These are phyloP conservation scores for Phoenix dactylifera DNA, from an alignment of 176 grass and related monocot species.

Conservation along the genomic window DNA sequence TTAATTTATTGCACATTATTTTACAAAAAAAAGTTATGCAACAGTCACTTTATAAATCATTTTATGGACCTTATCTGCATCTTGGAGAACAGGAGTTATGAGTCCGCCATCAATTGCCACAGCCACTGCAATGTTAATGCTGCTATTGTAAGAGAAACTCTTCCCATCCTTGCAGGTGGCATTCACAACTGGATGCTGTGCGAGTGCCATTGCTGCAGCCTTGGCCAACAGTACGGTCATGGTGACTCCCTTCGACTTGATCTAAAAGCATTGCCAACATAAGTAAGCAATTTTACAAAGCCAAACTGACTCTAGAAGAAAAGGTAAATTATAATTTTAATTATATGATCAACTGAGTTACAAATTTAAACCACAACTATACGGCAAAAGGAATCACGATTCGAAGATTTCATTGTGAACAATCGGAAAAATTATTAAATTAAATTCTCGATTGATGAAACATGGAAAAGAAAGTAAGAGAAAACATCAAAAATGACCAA, in stretches of 20 bases:
- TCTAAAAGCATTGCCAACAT: conserved; percentile 15
- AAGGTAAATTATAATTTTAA: no score
- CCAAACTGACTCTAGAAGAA: no score
- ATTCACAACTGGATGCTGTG: conserved; percentile 71
- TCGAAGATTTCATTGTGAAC: no score
- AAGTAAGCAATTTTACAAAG: no score
- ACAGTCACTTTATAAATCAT: background rate
- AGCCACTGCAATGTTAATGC: conserved; percentile 65
- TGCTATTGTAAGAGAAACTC: conserved; percentile 72
- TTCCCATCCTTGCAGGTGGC: conserved; percentile 90
- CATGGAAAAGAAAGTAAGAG: background rate
- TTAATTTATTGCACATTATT: background rate
- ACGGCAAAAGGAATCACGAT: no score
- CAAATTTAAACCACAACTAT: no score
- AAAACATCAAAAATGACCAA: background rate
- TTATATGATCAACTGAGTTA: no score
- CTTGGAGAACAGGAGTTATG: conserved; percentile 71
- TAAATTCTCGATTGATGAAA: no score
- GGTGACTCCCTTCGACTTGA: conserved; percentile 81
- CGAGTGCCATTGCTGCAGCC: conserved; percentile 69
- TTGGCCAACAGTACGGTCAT: conserved; percentile 81
- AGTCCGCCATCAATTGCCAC: conserved; percentile 86
- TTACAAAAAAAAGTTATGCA: conserved; percentile 4
- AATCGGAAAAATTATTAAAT: no score
- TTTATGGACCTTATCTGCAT: conserved; percentile 65